Evolutionary conservation across 176 grass and related monocot genomes (phyloP).

Genomic region (Zoysia pacifica): DNA sequence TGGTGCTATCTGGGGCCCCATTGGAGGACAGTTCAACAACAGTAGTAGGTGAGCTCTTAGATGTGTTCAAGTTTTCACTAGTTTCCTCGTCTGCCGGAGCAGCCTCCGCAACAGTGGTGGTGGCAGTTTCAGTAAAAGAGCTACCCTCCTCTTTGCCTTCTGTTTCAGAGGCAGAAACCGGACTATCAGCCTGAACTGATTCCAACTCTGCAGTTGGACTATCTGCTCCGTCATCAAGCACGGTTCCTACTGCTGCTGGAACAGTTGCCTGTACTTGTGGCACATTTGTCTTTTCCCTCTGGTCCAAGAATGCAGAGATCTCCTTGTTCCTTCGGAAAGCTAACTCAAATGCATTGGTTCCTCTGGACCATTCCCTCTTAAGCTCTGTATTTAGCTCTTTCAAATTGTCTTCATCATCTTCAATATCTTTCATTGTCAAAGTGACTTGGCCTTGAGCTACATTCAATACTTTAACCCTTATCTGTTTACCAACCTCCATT

Average conservation of each 20-base stretch:
- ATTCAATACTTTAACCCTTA: constrained; percentile 72
- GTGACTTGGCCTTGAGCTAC: constrained; percentile 64
- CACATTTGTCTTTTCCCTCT: constrained; percentile 48
- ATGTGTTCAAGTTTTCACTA: constrained; percentile 4
- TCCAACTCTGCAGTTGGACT: not conserved
- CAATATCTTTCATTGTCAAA: constrained; percentile 86
- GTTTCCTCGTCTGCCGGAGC: constrained; percentile 22
- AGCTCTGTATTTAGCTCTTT: constrained; percentile 55
- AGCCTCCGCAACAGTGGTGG: constrained; percentile 10
- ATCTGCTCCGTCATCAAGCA: constrained; percentile 6
- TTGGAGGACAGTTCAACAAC: constrained; percentile 33
- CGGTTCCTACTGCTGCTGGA: constrained; percentile 9
- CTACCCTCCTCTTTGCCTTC: constrained; percentile 27
- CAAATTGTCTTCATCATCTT: constrained; percentile 61
- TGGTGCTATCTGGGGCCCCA: constrained; percentile 30
- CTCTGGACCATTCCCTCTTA: constrained; percentile 56
- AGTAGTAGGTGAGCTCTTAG: constrained; percentile 13
- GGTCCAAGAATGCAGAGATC: constrained; percentile 69
- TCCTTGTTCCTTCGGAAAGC: constrained; percentile 77
- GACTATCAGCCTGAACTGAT: constrained; percentile 37
- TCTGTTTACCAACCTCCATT: constrained; percentile 63
- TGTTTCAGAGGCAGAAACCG: constrained; percentile 46
- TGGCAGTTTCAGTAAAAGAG: not conserved
- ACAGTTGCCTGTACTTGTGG: constrained; percentile 35
- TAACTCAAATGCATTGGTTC: constrained; percentile 56